Base-by-base conservation (phyloP, 2,329 filamentous ascomycete genomes). In the Chaetomiaceae sp. region DNA sequence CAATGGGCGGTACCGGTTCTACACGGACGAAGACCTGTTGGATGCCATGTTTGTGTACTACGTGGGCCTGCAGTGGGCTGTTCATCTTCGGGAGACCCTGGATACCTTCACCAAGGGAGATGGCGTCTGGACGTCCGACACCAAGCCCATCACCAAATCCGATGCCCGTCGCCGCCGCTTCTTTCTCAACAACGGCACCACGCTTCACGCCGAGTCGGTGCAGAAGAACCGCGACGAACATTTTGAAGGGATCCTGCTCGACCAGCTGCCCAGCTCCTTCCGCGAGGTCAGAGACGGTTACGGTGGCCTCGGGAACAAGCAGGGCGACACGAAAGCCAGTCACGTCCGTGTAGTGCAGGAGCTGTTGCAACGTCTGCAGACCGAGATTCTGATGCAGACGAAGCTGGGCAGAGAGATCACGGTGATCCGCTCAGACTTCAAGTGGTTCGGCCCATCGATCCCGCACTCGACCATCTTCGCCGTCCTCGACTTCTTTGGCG, bases 351-450 rank as follows among this genome's bases (percentile, higher is more conserved):
- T 74, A 3, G 81, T 79, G 42, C 79, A 83, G 57, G 72, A 71
- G 3, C 70, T 84, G 16, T 69, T 84, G 4, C 79, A 81, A 55
- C 66, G 80, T 2, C 60, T 81, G 5, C 73, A 79, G 23, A 74
- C 78, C 7, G 79, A 83, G 57, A 71, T 79, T 13, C 63, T 79
- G 31, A 57, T 83, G 31, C 70, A 75, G 51, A 74, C 66, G 21
- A 65, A 70, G 17, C 58, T 78, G 1, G 68, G 74, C 37, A 70
- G 71, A 9, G 68, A 76, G 17, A 71, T 79, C 44, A 76, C 76
- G 1, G 73, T 79, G 3, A 65, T 83, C 34, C 73, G 78, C 12
- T 78, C 77, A 0, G 79, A 82, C 58, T 82, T 83, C 56, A 69
- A 74, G 39, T 79, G 75, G 69, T 80, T 83, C 51, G 76, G 77